These are phyloP conservation scores for Xylaria sp. DNA, from an alignment of 2,329 filamentous ascomycete species.

Conservation along the genomic window DNA sequence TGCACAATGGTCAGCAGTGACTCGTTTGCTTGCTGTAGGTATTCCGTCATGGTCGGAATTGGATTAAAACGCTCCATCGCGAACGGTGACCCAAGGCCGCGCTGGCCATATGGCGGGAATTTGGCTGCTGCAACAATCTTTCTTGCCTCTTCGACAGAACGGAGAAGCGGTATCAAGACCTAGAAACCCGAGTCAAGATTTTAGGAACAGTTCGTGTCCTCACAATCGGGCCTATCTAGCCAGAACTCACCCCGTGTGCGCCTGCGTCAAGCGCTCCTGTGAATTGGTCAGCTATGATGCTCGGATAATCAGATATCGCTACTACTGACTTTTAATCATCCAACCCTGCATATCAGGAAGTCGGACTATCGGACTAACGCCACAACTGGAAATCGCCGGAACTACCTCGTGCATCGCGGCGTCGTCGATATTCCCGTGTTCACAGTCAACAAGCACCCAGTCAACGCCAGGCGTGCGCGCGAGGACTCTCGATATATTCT, in stretches of 20 bases:
- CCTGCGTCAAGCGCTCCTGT: conserved; percentile 67
- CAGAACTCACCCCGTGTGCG: conserved; percentile 62
- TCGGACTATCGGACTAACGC: conserved; percentile 66
- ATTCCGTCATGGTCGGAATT: conserved; percentile 62
- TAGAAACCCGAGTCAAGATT: conserved; percentile 40
- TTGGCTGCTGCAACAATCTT: conserved; percentile 63
- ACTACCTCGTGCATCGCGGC: conserved; percentile 68
- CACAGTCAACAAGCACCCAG: conserved; percentile 72
- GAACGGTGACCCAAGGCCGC: conserved; percentile 68
- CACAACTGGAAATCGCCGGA: conserved; percentile 65
- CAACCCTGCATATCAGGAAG: conserved; percentile 67
- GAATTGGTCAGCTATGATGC: conserved; percentile 37
- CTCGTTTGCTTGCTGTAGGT: conserved; percentile 67
- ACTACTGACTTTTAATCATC: conserved; percentile 66
- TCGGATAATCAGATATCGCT: not conserved
- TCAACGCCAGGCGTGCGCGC: conserved; percentile 70
- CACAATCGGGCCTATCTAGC: not conserved
- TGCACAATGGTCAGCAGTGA: conserved; percentile 73
- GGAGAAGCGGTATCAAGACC: conserved; percentile 65
- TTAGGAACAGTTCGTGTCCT: not conserved
- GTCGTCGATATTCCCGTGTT: conserved; percentile 68
- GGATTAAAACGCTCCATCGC: conserved; percentile 62
- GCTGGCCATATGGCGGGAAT: conserved; percentile 65
- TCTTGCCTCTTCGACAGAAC: conserved; percentile 64
- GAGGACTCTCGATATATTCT: conserved; percentile 68